These are phyloP conservation scores for Trichoderma koningiopsis DNA, from an alignment of 2,329 filamentous ascomycete genomes.

Conservation along the genomic window DNA sequence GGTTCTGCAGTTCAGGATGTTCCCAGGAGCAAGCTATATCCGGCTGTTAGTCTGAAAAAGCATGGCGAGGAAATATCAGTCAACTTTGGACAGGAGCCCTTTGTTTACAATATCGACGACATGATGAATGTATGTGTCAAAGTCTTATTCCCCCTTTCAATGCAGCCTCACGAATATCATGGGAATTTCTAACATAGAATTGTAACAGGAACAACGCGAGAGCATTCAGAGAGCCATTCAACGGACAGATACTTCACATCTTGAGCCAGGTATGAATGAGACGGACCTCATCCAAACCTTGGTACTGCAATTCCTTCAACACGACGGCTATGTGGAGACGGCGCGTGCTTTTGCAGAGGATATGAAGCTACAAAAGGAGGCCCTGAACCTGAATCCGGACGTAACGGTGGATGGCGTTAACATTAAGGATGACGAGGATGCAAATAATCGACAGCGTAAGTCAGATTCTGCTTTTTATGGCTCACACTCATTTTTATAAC, in stretches of 20 bases:
- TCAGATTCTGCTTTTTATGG: neutral
- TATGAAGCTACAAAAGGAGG: slow-evolving; percentile 70
- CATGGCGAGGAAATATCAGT: slow-evolving; percentile 61
- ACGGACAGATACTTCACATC: slow-evolving; percentile 56
- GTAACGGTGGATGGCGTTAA: slow-evolving; percentile 61
- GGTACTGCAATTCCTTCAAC: slow-evolving; percentile 82
- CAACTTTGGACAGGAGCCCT: slow-evolving; percentile 74
- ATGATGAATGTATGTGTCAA: slow-evolving; percentile 68
- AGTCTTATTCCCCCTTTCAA: neutral
- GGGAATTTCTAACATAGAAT: neutral
- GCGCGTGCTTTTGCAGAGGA: slow-evolving; percentile 86
- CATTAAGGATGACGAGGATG: slow-evolving; percentile 80
- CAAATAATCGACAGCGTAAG: slow-evolving; percentile 81
- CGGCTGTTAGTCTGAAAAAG: slow-evolving; percentile 66
- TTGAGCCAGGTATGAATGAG: slow-evolving; percentile 70
- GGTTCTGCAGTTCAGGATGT: slow-evolving; percentile 72
- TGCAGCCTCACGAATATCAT: neutral
- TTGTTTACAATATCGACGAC: slow-evolving; percentile 87
- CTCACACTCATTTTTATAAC: neutral
- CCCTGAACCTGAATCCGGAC: slow-evolving; percentile 62
- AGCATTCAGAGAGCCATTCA: slow-evolving; percentile 63
- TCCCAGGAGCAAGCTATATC: slow-evolving; percentile 64
- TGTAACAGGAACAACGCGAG: slow-evolving; percentile 59
- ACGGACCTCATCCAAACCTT: slow-evolving; percentile 79
- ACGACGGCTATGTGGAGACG: slow-evolving; percentile 94